These are phyloP conservation scores for Thymus quinquecostatus DNA, from an alignment of 257 asterid genomes.

Conservation along the genomic window DNA sequence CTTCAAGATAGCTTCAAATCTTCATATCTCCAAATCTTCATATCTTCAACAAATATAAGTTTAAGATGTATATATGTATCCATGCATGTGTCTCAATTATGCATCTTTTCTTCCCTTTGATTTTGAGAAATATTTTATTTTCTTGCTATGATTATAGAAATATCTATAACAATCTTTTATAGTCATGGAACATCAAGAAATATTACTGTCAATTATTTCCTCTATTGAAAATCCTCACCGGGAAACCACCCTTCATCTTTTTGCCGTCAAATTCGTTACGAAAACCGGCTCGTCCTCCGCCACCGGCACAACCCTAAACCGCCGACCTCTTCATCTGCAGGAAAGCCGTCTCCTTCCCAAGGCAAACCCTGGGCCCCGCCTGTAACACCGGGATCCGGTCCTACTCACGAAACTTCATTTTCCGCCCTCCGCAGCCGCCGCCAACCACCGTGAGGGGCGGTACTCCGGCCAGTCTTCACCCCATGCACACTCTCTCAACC, in stretches of 20 bases:
- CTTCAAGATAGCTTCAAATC: too few relatives aligned
- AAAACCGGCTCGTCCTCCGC: constrained; percentile 31
- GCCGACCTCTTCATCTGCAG: constrained; percentile 42
- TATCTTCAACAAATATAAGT: too few relatives aligned
- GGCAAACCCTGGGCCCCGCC: constrained; percentile 43
- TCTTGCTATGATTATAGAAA: too few relatives aligned
- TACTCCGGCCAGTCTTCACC: constrained; percentile 40
- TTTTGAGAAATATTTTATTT: too few relatives aligned
- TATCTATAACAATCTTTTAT: too few relatives aligned
- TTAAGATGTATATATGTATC: too few relatives aligned
- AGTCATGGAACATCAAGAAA: too few relatives aligned
- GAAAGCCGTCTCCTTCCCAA: constrained; percentile 46
- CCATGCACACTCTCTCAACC: constrained; percentile 38
- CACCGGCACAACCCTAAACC: constrained; percentile 39
- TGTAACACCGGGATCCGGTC: constrained; percentile 39
- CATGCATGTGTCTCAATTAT: too few relatives aligned
- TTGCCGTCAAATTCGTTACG: constrained; percentile 30
- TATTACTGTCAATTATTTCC: background rate
- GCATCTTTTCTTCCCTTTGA: too few relatives aligned
- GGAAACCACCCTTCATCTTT: constrained; percentile 47
- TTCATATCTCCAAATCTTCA: too few relatives aligned
- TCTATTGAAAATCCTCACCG: constrained; percentile 38
- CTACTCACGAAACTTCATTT: constrained; percentile 30
- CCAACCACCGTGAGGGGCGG: constrained; percentile 42
- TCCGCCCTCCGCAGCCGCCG: constrained; percentile 3